These are phyloP conservation scores for Xylaria arbuscula DNA, from an alignment of 2,329 filamentous ascomycete genomes.

Conservation along the genomic window DNA sequence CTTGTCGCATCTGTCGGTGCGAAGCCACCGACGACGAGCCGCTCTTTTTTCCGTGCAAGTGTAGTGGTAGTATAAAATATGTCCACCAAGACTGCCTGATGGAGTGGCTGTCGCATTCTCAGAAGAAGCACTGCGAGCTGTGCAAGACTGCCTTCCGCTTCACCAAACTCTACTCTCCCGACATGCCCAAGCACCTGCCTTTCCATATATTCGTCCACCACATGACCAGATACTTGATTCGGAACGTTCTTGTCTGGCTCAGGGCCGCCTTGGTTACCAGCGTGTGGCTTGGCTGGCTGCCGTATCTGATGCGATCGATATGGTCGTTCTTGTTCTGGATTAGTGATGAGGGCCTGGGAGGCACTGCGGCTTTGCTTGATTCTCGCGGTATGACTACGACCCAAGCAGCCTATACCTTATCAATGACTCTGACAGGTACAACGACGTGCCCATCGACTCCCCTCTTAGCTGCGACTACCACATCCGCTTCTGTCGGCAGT, in stretches of 20 bases:
- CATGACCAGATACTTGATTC: slow-evolving; percentile 76
- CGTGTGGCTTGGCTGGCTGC: slow-evolving; percentile 90
- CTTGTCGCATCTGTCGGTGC: slow-evolving; percentile 96
- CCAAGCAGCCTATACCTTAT: slow-evolving; percentile 36
- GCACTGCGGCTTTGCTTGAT: slow-evolving; percentile 49
- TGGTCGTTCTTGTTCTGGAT: slow-evolving; percentile 97
- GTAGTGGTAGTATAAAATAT: slow-evolving; percentile 97
- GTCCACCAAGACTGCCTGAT: slow-evolving; percentile 98
- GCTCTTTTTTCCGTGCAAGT: slow-evolving; percentile 98
- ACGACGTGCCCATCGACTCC: slow-evolving; percentile 56
- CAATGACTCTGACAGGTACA: slow-evolving; percentile 45
- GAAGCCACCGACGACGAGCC: slow-evolving; percentile 86
- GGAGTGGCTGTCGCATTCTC: slow-evolving; percentile 98
- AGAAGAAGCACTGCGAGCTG: slow-evolving; percentile 99
- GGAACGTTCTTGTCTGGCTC: slow-evolving; percentile 80
- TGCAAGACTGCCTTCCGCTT: slow-evolving; percentile 99
- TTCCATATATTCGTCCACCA: slow-evolving; percentile 83
- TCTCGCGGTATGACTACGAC: slow-evolving; percentile 43
- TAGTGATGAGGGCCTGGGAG: slow-evolving; percentile 76
- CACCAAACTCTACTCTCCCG: slow-evolving; percentile 94
- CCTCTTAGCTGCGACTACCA: slow-evolving; percentile 53
- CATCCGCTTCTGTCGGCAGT: slow-evolving; percentile 52
- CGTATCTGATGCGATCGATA: slow-evolving; percentile 88
- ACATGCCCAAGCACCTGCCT: slow-evolving; percentile 90
- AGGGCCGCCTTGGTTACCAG: slow-evolving; percentile 81